phyloP scores from a whole-genome alignment of 176 grass and related monocot species.

The Triticum monococcum region DNA sequence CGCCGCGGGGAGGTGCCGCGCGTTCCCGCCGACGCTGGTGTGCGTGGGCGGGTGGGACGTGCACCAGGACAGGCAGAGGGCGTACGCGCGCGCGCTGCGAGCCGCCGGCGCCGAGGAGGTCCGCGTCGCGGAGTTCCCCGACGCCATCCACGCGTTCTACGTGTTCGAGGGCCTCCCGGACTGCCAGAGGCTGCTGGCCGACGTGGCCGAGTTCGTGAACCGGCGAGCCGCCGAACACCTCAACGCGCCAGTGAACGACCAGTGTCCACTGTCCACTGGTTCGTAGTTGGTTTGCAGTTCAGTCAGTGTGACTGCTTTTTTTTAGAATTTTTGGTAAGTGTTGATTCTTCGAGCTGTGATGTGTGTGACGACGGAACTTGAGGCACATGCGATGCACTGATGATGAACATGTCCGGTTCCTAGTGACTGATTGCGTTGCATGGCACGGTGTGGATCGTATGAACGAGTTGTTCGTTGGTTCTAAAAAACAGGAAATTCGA shows the following conservation, averaged over 20 bases:
- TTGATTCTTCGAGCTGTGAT: neutral
- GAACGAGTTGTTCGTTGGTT: neutral
- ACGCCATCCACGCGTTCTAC: slow-evolving; percentile 53
- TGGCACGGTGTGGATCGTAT: neutral
- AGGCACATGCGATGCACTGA: neutral
- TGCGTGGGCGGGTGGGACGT: slow-evolving; percentile 53
- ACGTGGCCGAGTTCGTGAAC: slow-evolving; percentile 50
- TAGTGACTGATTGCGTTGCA: neutral
- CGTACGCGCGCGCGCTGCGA: slow-evolving; percentile 31
- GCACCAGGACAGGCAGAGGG: slow-evolving; percentile 56
- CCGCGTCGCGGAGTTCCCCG: slow-evolving; percentile 38
- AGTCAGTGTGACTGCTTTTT: too few species aligned
- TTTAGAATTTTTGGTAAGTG: neutral
- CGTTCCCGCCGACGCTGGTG: slow-evolving; percentile 49
- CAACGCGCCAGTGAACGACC: too few species aligned
- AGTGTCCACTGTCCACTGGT: too few species aligned
- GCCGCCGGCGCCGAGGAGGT: slow-evolving; percentile 12
- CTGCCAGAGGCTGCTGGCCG: slow-evolving; percentile 9
- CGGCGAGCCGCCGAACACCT: neutral
- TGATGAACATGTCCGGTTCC: neutral
- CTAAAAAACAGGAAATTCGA: neutral
- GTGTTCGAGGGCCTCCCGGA: slow-evolving; percentile 27
- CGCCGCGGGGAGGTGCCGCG: neutral
- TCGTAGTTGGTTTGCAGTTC: too few species aligned
- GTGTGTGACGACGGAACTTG: neutral